Percentiles rank a stretch among this genome's conserved stretches.
phyloP scores from a whole-genome alignment of 495 filamentous ascomycete genomes.

The Letharia columbiana region DNA sequence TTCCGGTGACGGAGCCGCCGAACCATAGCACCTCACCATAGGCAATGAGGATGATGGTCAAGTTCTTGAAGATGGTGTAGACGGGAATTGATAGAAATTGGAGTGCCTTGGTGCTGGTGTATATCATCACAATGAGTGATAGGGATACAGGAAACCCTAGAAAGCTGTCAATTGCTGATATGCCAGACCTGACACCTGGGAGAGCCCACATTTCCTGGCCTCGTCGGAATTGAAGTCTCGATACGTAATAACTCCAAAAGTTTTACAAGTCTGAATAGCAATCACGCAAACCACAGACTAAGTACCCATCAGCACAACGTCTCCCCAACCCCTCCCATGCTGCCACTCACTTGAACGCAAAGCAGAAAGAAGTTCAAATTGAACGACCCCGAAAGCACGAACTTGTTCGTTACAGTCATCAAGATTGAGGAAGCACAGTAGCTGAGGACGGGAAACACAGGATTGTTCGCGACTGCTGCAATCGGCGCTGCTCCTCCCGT shows the following conservation, averaged over 20 bases:
- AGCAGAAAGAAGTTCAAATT: constrained; percentile 97
- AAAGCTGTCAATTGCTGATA: constrained; percentile 24
- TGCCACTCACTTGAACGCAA: constrained; percentile 68
- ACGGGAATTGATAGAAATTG: constrained; percentile 96
- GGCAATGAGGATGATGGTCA: constrained; percentile 97
- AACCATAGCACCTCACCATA: constrained; percentile 99
- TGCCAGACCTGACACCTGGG: background rate
- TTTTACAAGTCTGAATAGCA: constrained; percentile 80
- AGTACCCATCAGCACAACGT: background rate
- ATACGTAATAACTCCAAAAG: constrained; percentile 74
- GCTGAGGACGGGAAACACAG: constrained; percentile 69
- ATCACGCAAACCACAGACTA: constrained; percentile 86
- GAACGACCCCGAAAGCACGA: constrained; percentile 84
- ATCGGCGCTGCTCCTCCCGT: constrained; percentile 26
- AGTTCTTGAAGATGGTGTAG: constrained; percentile 99
- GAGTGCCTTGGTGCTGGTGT: constrained; percentile 91
- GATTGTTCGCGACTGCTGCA: constrained; percentile 52
- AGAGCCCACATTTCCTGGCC: constrained; percentile 77
- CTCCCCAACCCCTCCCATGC: background rate
- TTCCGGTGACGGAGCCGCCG: constrained; percentile 79
- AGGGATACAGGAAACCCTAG: constrained; percentile 96
- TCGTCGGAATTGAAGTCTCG: constrained; percentile 86
- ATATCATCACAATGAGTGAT: constrained; percentile 98
- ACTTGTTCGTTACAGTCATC: constrained; percentile 99
- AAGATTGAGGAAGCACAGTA: constrained; percentile 94